Conservation (phyloP, 371 early-diverging fungal genomes). For the Syncephalastrum contaminatum region DNA sequence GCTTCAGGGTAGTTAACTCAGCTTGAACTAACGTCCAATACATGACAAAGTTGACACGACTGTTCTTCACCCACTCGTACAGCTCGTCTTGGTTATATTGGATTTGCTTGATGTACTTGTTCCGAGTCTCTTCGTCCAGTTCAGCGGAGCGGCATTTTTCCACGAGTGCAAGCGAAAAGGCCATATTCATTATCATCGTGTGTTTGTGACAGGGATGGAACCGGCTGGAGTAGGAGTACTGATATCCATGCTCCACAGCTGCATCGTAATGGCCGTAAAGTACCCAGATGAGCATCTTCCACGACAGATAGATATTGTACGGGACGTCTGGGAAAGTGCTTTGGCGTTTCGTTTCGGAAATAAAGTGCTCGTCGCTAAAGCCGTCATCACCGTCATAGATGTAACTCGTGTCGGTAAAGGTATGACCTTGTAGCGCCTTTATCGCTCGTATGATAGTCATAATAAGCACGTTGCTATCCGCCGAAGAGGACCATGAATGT, state of each 20-base stretch:
- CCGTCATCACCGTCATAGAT: conserved; percentile 48
- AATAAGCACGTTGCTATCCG: conserved; percentile 33
- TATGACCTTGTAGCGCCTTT: conserved; percentile 41
- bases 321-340: conserved; percentile 31
- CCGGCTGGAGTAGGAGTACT: conserved; percentile 22
- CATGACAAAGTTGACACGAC: conserved; percentile 26
- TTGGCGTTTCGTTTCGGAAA: conserved; percentile 34
- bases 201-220: conserved; percentile 42
- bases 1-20: conserved; percentile 20
- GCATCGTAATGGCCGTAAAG: conserved; percentile 43
- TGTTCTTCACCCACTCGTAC: conserved; percentile 27
- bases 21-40: conserved; percentile 43
- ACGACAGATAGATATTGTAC: conserved; percentile 41
- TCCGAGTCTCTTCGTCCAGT: conserved; percentile 14
- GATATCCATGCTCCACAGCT: conserved; percentile 34
- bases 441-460: conserved; percentile 38
- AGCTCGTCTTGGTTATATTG: conserved; percentile 27
- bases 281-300: conserved; percentile 35
- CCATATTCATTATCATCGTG: conserved; percentile 29
- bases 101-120: conserved; percentile 17
- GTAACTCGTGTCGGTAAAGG: conserved; percentile 19
- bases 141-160: conserved; percentile 20
- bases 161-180: conserved; percentile 36
- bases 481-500: conserved; percentile 38
- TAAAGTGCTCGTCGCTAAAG: conserved; percentile 39